phyloP scores from a whole-genome alignment of 2,329 filamentous ascomycete genomes.

The Chaetothyriales sp. region DNA sequence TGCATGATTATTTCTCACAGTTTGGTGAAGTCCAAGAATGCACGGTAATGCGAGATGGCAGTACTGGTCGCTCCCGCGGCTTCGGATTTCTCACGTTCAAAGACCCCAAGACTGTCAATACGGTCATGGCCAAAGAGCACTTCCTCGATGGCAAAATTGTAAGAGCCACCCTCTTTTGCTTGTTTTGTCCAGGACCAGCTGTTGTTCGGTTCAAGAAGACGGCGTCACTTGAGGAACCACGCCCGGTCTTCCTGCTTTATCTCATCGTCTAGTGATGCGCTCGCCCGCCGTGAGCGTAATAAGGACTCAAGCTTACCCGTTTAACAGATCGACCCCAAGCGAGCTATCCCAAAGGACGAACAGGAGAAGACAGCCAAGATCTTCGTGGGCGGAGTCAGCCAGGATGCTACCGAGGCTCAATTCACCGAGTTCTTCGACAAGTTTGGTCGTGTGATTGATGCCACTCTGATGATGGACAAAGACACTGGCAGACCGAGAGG shows the following conservation, averaged over 20 bases:
- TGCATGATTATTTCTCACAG: slow-evolving; percentile 93
- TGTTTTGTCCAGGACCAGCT: slow-evolving; percentile 9
- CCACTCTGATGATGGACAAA: slow-evolving; percentile 99
- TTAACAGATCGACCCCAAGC: slow-evolving; percentile 82
- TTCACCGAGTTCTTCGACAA: slow-evolving; percentile 95
- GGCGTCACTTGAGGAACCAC: background rate
- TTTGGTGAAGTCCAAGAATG: slow-evolving; percentile 96
- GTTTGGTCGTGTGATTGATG: slow-evolving; percentile 90
- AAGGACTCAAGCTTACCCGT: slow-evolving; percentile 16
- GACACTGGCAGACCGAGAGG: slow-evolving; percentile 92
- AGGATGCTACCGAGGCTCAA: slow-evolving; percentile 90
- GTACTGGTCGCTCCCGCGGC: slow-evolving; percentile 80
- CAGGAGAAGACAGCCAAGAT: slow-evolving; percentile 98
- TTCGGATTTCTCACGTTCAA: slow-evolving; percentile 95
- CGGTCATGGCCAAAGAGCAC: slow-evolving; percentile 99
- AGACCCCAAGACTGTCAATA: slow-evolving; percentile 94
- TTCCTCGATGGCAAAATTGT: slow-evolving; percentile 97
- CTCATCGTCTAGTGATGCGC: background rate
- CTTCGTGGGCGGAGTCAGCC: slow-evolving; percentile 92
- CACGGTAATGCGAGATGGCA: slow-evolving; percentile 97
- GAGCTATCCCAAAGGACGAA: slow-evolving; percentile 91
- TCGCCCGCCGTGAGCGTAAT: background rate
- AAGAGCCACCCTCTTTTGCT: slow-evolving; percentile 29
- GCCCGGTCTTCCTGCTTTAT: background rate
- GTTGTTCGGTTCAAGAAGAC: slow-evolving; percentile 4